Evolutionary conservation across 257 asterid species (phyloP).

Genomic region (Solanum lycopersicoides): DNA sequence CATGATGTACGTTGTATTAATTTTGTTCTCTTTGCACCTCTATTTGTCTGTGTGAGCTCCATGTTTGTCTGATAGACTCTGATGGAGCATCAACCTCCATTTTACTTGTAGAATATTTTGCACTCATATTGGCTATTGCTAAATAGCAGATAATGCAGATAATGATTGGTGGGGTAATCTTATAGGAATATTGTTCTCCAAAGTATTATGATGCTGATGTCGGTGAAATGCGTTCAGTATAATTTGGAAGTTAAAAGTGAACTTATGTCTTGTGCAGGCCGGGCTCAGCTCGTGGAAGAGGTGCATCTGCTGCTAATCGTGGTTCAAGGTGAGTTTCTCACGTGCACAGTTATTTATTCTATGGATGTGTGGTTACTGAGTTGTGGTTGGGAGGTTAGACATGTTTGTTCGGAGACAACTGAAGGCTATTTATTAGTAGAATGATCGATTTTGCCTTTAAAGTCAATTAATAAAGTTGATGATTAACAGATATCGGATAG

Average conservation of each 20-base stretch:
- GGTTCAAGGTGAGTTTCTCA: constrained; percentile 29
- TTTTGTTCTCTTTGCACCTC: neutral
- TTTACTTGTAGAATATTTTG: neutral
- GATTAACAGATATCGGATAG: neutral
- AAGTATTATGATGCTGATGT: neutral
- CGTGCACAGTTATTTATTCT: neutral
- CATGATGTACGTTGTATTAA: constrained; percentile 30
- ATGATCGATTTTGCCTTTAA: neutral
- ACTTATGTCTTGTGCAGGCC: constrained; percentile 18
- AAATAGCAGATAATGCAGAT: neutral
- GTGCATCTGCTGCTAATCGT: constrained; percentile 19
- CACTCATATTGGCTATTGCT: neutral
- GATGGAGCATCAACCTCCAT: neutral
- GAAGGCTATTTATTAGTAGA: neutral
- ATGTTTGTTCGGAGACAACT: neutral
- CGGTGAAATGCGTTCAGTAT: neutral
- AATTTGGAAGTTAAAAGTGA: neutral
- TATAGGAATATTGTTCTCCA: neutral
- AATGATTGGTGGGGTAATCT: neutral
- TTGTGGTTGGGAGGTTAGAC: neutral
- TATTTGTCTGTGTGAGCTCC: neutral
- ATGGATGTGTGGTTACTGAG: neutral
- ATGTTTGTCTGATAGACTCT: neutral
- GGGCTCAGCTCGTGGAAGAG: constrained; percentile 34
- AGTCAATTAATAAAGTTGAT: neutral